These are phyloP conservation scores for Uromyces viciae-fabae DNA, from an alignment of 1,284 basidiomycete genomes.

Conservation along the genomic window DNA sequence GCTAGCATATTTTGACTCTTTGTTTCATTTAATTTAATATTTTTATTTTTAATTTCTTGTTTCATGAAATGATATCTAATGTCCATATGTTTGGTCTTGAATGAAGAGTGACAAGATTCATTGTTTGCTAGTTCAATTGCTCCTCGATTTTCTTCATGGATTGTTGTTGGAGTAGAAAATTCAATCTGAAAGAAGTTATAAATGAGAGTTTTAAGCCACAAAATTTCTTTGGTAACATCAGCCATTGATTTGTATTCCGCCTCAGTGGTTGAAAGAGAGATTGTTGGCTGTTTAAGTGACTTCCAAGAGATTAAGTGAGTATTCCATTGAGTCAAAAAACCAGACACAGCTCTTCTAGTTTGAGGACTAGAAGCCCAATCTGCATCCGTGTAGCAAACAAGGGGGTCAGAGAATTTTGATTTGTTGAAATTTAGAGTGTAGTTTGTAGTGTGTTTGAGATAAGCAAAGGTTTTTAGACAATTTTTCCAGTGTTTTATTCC, in stretches of 20 bases:
- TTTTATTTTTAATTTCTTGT: too few species aligned
- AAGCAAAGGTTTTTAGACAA: neutral
- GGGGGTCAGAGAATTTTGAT: neutral
- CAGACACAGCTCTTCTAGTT: neutral
- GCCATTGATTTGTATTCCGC: neutral
- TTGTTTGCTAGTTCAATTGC: neutral
- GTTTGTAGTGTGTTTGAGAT: neutral
- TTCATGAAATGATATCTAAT: too few species aligned
- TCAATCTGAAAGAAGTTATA: neutral
- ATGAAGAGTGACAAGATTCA: too few species aligned
- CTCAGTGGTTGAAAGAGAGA: neutral
- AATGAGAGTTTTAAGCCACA: neutral
- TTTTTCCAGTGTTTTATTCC: neutral
- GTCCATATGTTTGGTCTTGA: too few species aligned
- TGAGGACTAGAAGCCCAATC: neutral
- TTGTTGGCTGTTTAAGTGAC: neutral
- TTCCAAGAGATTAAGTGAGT: neutral
- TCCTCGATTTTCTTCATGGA: neutral
- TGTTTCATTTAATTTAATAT: too few species aligned
- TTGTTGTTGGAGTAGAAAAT: neutral
- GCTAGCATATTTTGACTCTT: too few species aligned
- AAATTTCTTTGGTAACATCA: neutral
- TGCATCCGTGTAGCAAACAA: neutral
- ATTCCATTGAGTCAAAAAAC: neutral
- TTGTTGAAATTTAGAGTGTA: neutral